Conservation (phyloP, 2,329 filamentous ascomycete species). For the Cryphonectria nitschkei region DNA sequence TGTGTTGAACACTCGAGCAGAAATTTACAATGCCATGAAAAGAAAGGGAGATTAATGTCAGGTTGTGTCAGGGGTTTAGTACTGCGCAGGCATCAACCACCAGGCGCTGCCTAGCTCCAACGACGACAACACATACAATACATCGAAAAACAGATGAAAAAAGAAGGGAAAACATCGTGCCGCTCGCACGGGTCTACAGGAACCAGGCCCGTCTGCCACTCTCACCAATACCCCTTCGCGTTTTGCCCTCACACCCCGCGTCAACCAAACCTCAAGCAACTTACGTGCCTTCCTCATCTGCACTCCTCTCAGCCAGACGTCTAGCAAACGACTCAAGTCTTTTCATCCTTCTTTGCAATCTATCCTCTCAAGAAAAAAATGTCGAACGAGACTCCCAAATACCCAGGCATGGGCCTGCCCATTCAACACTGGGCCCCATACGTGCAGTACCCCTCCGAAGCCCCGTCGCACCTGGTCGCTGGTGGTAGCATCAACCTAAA, state of each 20-base stretch:
- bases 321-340: not conserved
- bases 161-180: too few species aligned
- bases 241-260: not conserved
- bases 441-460: too few species aligned
- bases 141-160: not conserved
- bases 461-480: constrained; percentile 11
- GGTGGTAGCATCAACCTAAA: constrained; percentile 12
- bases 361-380: not conserved
- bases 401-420: constrained; percentile 19
- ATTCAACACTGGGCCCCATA: not conserved
- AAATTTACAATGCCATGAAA: not conserved
- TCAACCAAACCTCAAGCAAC: not conserved
- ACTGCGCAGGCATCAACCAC: not conserved
- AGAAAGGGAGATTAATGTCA: not conserved
- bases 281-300: not conserved
- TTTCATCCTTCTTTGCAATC: not conserved
- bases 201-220: not conserved
- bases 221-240: not conserved
- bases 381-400: not conserved
- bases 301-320: not conserved
- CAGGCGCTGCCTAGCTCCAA: not conserved
- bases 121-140: not conserved
- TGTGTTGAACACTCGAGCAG: not conserved
- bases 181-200: not conserved
- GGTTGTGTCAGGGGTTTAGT: not conserved